Percentiles rank a stretch among this genome's conserved stretches.
Conservation (phyloP, 139 green algal genomes). For the Axilococcus clingmanii region DNA sequence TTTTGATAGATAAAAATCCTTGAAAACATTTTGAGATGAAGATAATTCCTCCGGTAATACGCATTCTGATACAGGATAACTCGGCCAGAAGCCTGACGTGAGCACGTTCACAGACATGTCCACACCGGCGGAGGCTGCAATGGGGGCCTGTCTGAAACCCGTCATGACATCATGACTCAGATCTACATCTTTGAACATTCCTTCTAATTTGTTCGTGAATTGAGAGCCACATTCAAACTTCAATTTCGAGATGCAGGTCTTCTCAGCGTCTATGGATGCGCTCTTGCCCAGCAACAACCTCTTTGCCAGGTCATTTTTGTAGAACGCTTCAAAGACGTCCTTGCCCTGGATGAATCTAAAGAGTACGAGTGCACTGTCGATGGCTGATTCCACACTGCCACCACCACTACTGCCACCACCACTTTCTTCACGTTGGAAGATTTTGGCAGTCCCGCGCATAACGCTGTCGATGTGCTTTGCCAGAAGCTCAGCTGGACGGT, state of each 20-base stretch:
- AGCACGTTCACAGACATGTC: slow-evolving; percentile 88
- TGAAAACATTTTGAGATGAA: slow-evolving; percentile 59
- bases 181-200: slow-evolving; percentile 93
- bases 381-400: slow-evolving; percentile 64
- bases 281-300: slow-evolving; percentile 80
- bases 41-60: slow-evolving; percentile 73
- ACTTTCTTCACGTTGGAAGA: no score
- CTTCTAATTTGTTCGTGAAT: slow-evolving; percentile 98
- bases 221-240: slow-evolving; percentile 92
- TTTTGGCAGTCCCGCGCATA: slow-evolving; percentile 60
- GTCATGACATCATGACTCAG: slow-evolving; percentile 68
- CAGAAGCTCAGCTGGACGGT: slow-evolving; percentile 85
- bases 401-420: slow-evolving; percentile 39
- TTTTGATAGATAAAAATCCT: slow-evolving; percentile 89
- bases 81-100: slow-evolving; percentile 92
- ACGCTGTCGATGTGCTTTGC: slow-evolving; percentile 90
- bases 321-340: slow-evolving; percentile 99
- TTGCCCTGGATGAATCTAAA: slow-evolving; percentile 95
- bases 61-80: slow-evolving; percentile 73
- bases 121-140: slow-evolving; percentile 24
- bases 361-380: slow-evolving; percentile 83
- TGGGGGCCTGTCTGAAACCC: slow-evolving; percentile 42
- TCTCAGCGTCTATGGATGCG: slow-evolving; percentile 85
- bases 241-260: slow-evolving; percentile 89
- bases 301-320: slow-evolving; percentile 99